Evolutionary conservation across 805 yeast species (phyloP), one percentile per base, ranked within the genome.

Genomic region (Cyberlindnera mississippiensis): DNA sequence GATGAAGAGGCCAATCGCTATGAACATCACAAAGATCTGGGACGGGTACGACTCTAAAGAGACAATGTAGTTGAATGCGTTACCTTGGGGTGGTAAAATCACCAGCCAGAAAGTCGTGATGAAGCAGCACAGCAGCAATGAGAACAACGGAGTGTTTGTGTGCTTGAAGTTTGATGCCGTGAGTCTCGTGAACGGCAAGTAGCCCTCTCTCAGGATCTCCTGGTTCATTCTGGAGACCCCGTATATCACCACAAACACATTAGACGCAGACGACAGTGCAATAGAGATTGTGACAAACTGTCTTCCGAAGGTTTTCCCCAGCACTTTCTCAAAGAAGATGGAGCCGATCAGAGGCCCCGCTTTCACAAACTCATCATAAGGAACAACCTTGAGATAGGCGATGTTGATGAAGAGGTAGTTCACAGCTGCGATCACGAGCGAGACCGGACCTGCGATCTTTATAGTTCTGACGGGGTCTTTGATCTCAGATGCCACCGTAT

Each of bases 141-240:
- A 64, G 14, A 73, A 74, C 17, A 80, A 55, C 3, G 87, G 85
- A 2, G 82, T 76, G 16, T 73, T 75, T 9, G 50, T 41, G 44
- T 58, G 62, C 1, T 80, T 81, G 67, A 71, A 68, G 48, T 79
- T 79, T 6, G 76, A 70, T 1, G 83, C 76, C 72, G 79, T 63
- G 26, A 63, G 49, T 17, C 51, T 54, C 3, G 81, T 70, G 42
- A 65, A 75, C 9, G 87, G 87, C 12, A 79, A 53, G 42, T 68
- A 75, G 0, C 85, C 85, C 50, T 79, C 85, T 42, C 82, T 64
- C 49, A 80, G 78, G 4, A 75, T 74, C 56, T 80, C 85, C 55
- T 80, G 87, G 48, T 76, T 76, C 64, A 76, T 73, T 54, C 87
- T 66, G 0, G 84, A 76, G 10, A 76, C 64, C 4, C 79, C 70